A percentile compares a stretch with the other conserved stretches of the same genome.
Conservation (phyloP, 1,284 basidiomycete genomes). For the Lentinula novae-zelandiae region DNA sequence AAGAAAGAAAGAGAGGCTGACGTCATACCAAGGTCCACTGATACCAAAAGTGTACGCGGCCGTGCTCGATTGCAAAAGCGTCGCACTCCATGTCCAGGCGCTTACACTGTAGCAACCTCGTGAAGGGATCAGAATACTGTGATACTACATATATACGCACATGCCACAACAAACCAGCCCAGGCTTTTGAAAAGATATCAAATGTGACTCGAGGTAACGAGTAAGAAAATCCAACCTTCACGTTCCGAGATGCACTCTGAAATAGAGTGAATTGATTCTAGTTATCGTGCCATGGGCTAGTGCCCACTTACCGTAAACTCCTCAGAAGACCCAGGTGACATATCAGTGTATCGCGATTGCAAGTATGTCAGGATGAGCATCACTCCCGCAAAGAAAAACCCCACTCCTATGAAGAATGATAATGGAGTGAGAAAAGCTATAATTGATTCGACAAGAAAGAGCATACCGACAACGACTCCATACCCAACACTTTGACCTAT, state of each 20-base stretch:
- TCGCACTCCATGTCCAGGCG: constrained; percentile 59
- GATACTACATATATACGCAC: constrained; percentile 25
- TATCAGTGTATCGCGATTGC: constrained; percentile 45
- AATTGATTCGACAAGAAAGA: constrained; percentile 27
- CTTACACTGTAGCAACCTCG: constrained; percentile 21
- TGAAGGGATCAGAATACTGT: background rate
- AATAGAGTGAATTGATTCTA: background rate
- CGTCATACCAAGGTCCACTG: constrained; percentile 42
- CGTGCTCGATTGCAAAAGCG: constrained; percentile 54
- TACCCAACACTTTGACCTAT: constrained; percentile 44
- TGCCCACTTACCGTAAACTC: constrained; percentile 45
- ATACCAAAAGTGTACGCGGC: constrained; percentile 52
- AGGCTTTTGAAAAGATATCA: constrained; percentile 34
- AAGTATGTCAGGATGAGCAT: constrained; percentile 42
- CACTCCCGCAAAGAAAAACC: constrained; percentile 46
- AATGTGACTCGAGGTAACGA: no score
- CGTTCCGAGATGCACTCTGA: constrained; percentile 42
- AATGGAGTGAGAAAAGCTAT: constrained; percentile 44
- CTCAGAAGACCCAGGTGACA: constrained; percentile 45
- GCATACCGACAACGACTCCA: constrained; percentile 44
- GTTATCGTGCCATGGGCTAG: background rate
- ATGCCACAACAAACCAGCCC: constrained; percentile 64
- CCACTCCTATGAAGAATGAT: constrained; percentile 32
- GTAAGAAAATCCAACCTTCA: constrained; percentile 31
- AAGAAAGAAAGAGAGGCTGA: background rate